Percentiles rank a stretch among this genome's conserved stretches.
Conservation (phyloP, 768 basidiomycete species). For the Galerina sulciceps region DNA sequence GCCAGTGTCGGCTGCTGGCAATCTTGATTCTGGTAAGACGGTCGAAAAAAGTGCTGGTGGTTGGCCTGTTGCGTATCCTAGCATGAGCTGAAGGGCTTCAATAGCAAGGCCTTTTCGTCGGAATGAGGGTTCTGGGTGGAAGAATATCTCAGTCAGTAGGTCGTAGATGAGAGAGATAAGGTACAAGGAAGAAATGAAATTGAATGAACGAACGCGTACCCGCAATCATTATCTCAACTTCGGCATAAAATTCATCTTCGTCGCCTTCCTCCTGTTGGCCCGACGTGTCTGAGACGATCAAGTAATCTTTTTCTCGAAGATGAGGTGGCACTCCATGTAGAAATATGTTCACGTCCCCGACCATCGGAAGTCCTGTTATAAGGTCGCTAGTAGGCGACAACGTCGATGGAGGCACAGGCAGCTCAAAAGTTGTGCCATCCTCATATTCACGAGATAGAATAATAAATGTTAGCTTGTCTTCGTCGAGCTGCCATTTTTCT, state of each 20-base stretch:
- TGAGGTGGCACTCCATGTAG: constrained; percentile 54
- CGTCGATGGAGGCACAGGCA: constrained; percentile 2
- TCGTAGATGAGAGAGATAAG: neutral
- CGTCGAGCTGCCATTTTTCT: constrained; percentile 88
- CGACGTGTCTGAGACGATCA: neutral
- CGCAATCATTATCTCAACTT: constrained; percentile 94
- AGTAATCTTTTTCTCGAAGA: constrained; percentile 11
- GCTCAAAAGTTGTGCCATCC: constrained; percentile 10
- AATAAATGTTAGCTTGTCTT: constrained; percentile 94
- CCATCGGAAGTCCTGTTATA: constrained; percentile 57
- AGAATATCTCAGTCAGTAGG: neutral
- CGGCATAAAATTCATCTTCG: constrained; percentile 64
- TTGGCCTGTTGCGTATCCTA: constrained; percentile 67
- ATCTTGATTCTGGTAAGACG: neutral
- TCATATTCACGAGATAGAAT: constrained; percentile 56
- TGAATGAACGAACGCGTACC: constrained; percentile 43
- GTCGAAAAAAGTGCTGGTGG: constrained; percentile 29
- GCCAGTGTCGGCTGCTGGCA: constrained; percentile 7
- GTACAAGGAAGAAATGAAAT: too few species aligned
- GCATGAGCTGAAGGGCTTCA: constrained; percentile 66
- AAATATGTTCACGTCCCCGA: constrained; percentile 94
- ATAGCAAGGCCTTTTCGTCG: constrained; percentile 71
- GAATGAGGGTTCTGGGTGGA: constrained; percentile 61
- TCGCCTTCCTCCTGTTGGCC: constrained; percentile 14
- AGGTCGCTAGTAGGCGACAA: constrained; percentile 37